A percentile compares a stretch with the other conserved stretches of the same genome.
These are phyloP conservation scores for Lagerstroemia speciosa DNA, from an alignment of 345 rosid genomes.

Conservation along the genomic window DNA sequence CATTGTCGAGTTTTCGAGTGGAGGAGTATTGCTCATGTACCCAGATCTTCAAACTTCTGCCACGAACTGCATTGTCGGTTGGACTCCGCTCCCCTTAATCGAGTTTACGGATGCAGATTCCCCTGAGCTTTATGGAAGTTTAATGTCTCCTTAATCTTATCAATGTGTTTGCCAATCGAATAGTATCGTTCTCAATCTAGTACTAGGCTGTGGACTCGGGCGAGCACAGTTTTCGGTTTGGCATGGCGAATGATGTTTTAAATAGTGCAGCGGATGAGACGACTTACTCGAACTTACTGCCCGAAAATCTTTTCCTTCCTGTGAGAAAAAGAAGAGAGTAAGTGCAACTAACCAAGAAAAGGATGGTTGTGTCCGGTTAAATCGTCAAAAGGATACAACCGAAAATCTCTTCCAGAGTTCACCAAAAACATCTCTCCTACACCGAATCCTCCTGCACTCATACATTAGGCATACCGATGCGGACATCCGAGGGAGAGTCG, in stretches of 20 bases:
- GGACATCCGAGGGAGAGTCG: background rate
- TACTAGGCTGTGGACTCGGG: background rate
- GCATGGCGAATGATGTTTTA: no score
- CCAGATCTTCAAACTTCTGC: no score
- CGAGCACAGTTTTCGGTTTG: background rate
- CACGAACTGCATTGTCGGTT: no score
- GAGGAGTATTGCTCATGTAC: no score
- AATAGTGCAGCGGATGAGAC: background rate
- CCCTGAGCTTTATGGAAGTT: no score
- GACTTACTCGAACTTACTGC: background rate
- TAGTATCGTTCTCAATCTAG: background rate
- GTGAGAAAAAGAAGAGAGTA: background rate
- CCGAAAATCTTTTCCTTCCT: background rate
- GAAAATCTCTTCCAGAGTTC: background rate
- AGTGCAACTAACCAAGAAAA: background rate
- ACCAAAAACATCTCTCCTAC: background rate
- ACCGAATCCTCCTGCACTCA: background rate
- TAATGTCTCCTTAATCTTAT: no score
- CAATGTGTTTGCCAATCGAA: no score
- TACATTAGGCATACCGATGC: slow-evolving; percentile 3
- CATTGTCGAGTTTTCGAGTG: no score
- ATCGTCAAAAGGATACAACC: background rate
- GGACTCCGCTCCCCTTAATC: no score
- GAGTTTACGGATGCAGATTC: no score
- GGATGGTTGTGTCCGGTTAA: background rate